Evolutionary conservation across 2,329 filamentous ascomycete genomes (phyloP).

Genomic region (Diplodia scrobiculata): DNA sequence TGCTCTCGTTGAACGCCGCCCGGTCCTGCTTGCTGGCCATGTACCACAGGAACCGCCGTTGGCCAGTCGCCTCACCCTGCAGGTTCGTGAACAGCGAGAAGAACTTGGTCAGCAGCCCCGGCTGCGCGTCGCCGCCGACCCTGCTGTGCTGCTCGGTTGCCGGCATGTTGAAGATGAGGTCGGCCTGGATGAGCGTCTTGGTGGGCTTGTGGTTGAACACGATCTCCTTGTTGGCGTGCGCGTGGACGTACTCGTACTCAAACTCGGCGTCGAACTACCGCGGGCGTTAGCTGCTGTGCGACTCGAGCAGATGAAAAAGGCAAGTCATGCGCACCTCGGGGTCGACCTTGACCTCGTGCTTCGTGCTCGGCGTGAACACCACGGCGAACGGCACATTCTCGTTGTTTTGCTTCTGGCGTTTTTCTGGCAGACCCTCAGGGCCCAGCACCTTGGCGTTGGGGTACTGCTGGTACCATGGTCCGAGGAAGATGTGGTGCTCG

Average conservation of each 20-base stretch:
- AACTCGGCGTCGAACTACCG: conserved; percentile 77
- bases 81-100: conserved; percentile 62
- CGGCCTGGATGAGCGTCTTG: conserved; percentile 79
- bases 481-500: conserved; percentile 93
- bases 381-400: conserved; percentile 66
- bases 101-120: conserved; percentile 63
- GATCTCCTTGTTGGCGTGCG: conserved; percentile 81
- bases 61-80: conserved; percentile 66
- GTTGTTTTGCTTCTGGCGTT: conserved; percentile 65
- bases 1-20: conserved; percentile 67
- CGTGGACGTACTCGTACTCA: conserved; percentile 77
- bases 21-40: conserved; percentile 63
- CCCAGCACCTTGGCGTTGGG: conserved; percentile 79
- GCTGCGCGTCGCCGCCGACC: conserved; percentile 56
- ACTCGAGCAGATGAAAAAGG: background rate
- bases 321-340: conserved; percentile 52
- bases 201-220: conserved; percentile 83
- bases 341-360: conserved; percentile 57
- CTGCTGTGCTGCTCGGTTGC: conserved; percentile 75
- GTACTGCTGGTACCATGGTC: conserved; percentile 78
- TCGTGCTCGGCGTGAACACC: conserved; percentile 54
- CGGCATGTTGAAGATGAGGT: conserved; percentile 89
- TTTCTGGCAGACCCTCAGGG: conserved; percentile 79
- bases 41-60: conserved; percentile 85
- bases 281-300: background rate